Evolutionary conservation across 2,329 filamentous ascomycete species (phyloP), one percentile per base, ranked within the genome.

Genomic region (Stachybotrys echinatus): DNA sequence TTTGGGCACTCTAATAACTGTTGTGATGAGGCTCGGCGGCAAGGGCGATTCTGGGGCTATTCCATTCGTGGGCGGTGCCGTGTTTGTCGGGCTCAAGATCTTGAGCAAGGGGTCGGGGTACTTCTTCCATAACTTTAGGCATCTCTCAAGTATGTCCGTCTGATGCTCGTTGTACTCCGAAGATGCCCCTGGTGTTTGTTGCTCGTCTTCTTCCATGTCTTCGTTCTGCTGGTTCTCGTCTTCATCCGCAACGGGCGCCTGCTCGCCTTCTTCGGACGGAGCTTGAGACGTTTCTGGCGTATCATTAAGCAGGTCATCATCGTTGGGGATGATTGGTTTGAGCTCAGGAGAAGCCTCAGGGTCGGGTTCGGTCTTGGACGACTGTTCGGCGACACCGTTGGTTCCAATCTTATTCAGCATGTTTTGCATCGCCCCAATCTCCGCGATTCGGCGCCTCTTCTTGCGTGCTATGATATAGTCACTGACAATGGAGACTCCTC

Each of bases 401-500:
- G 74, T 58, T 3, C 76, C 75, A 47, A 84, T 78, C 49, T 78
- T 81, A 55, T 77, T 81, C 17, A 92, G 71, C 23, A 87, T 74
- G 14, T 81, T 80, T 55, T 88, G 82, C 2, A 85, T 83, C 0
- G 85, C 84, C 57, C 92, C 89, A 38, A 97, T 85, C 61, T 96
- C 92, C 8, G 85, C 83, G 23, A 88, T 77, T 17, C 91, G 84
- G 51, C 80, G 76, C 58, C 84, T 84, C 62, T 88, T 86, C 68
- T 88, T 90, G 52, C 84, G 84, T 6, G 87, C 80, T 12, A 77
- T 70, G 49, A 96, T 86, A 61, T 87, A 96, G 67, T 99, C 94
- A 51, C 85, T 83, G n/a, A 99, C 86, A 1, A 99, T 73, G 0
- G 90, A 95, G 3, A 97, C 88, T 34, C 94, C 91, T 40, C 94